Conservation (phyloP, 208 protist genomes). For the Trypanosoma conorhini region DNA sequence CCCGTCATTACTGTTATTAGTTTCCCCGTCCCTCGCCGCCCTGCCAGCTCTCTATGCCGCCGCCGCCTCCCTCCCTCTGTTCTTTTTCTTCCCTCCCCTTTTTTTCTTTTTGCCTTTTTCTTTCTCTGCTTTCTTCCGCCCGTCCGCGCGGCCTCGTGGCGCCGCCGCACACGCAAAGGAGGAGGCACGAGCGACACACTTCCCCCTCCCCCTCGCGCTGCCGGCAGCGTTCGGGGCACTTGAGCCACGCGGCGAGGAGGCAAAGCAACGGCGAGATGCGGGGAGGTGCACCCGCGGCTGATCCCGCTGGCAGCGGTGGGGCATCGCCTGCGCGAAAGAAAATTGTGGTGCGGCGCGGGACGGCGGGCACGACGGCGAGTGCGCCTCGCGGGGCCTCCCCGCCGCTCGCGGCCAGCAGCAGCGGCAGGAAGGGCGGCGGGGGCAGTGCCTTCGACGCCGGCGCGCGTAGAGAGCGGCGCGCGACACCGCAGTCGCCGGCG, state of each 20-base stretch:
- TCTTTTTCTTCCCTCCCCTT: background rate
- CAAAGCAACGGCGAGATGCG: background rate
- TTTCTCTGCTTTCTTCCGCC: conserved; percentile 15
- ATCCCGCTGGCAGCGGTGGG: background rate
- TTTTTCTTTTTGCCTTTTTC: conserved; percentile 4
- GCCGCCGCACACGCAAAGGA: background rate
- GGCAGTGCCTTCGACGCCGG: background rate
- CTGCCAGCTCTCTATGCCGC: no score
- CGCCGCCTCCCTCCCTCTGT: conserved; percentile 1
- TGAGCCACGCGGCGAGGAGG: background rate
- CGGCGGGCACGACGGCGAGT: background rate
- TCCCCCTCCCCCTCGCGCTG: background rate
- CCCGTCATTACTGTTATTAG: no score
- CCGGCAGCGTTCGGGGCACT: background rate
- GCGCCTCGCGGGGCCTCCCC: background rate
- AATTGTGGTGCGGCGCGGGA: background rate
- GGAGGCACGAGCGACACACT: background rate
- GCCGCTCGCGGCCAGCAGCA: background rate
- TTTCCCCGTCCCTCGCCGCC: no score
- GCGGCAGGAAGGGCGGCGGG: background rate
- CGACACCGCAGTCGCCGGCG: background rate
- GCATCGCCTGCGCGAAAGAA: background rate
- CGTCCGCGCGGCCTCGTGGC: background rate
- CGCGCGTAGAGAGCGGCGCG: background rate
- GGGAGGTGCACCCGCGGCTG: background rate